Conservation (phyloP, 345 rosid species). For the Melastoma malabathricum region DNA sequence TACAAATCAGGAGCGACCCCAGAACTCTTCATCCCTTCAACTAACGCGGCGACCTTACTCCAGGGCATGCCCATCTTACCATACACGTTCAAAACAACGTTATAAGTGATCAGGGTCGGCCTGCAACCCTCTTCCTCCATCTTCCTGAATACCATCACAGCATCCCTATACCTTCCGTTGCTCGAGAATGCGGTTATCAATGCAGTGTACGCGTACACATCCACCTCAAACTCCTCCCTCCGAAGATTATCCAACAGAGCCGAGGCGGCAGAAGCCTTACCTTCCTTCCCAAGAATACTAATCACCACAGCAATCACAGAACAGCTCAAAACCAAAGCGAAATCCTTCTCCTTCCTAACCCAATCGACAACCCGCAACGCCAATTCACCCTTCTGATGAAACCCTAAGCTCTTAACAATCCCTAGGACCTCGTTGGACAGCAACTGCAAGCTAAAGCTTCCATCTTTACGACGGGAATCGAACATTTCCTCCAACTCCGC, state of each 20-base stretch:
- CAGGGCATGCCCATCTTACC: slow-evolving; percentile 99
- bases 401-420: slow-evolving; percentile 67
- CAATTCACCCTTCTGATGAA: slow-evolving; percentile 44
- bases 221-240: slow-evolving; percentile 43
- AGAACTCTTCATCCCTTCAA: slow-evolving; percentile 47
- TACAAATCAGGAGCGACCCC: slow-evolving; percentile 59
- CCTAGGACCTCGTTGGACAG: slow-evolving; percentile 42
- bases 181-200: slow-evolving; percentile 55
- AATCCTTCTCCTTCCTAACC: slow-evolving; percentile 44
- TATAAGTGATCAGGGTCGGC: slow-evolving; percentile 81
- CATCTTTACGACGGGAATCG: slow-evolving; percentile 20
- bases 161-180: slow-evolving; percentile 76
- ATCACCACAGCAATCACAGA: slow-evolving; percentile 55
- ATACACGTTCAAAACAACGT: slow-evolving; percentile 66
- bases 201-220: slow-evolving; percentile 75
- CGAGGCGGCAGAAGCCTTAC: slow-evolving; percentile 46
- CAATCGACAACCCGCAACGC: slow-evolving; percentile 66
- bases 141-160: slow-evolving; percentile 51
- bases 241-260: slow-evolving; percentile 39
- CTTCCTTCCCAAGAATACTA: slow-evolving; percentile 52
- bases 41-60: slow-evolving; percentile 50
- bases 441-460: slow-evolving; percentile 8
- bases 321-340: slow-evolving; percentile 25
- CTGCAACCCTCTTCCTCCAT: slow-evolving; percentile 80
- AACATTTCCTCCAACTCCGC: slow-evolving; percentile 23